Evolutionary conservation across 805 yeast species (phyloP).

Genomic region (Monosporozyma unispora): DNA sequence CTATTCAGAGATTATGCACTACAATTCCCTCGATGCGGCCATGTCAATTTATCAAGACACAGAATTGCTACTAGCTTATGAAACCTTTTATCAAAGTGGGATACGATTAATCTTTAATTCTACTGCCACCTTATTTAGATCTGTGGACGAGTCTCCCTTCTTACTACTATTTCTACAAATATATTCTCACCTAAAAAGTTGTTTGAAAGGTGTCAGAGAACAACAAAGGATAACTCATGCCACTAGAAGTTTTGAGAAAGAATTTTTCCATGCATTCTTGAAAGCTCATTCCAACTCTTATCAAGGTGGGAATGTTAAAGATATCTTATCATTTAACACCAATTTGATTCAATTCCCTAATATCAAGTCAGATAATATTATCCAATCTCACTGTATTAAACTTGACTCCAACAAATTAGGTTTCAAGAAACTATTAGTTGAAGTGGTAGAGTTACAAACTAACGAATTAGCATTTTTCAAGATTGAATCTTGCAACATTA

Average conservation of each 20-base stretch:
- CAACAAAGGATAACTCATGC: constrained; percentile 3
- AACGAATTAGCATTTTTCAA: constrained; percentile 24
- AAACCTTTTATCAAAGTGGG: constrained; percentile 8
- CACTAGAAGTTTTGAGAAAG: constrained; percentile 2
- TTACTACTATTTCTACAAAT: constrained; percentile 5
- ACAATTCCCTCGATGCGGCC: background rate
- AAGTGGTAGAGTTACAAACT: constrained; percentile 18
- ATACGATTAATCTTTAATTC: constrained; percentile 10
- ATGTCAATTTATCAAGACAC: background rate
- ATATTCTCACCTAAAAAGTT: constrained; percentile 7
- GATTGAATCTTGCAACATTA: constrained; percentile 15
- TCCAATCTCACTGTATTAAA: constrained; percentile 17
- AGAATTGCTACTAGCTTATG: background rate
- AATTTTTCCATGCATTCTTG: constrained; percentile 6
- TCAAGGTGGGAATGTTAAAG: constrained; percentile 19
- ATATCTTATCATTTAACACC: constrained; percentile 16
- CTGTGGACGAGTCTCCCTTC: constrained; percentile 10
- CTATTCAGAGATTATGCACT: background rate
- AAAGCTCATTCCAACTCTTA: constrained; percentile 6
- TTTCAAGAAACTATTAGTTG: constrained; percentile 15
- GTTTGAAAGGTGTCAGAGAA: background rate
- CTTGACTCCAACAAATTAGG: constrained; percentile 14
- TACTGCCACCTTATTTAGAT: constrained; percentile 11
- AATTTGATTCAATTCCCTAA: constrained; percentile 9
- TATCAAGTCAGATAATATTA: constrained; percentile 11